Percentiles rank a stretch among this genome's conserved stretches.
These are phyloP conservation scores for Ustilago trichophora DNA, from an alignment of 1,284 basidiomycete species.

Conservation along the genomic window DNA sequence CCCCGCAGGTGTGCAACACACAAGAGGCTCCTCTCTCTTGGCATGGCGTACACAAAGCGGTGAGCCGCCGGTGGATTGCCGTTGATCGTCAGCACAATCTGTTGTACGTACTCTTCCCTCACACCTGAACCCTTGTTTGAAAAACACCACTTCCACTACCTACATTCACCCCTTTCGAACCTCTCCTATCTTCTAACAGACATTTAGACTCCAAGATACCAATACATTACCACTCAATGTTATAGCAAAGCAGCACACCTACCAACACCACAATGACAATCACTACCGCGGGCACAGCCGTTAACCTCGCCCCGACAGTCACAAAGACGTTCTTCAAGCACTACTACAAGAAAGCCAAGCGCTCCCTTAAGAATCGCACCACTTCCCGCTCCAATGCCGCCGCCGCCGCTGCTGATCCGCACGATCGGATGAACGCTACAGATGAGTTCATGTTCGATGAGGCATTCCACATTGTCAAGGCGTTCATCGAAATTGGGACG, in stretches of 20 bases:
- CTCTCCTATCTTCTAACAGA: too few relatives aligned
- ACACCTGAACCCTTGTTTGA: neutral
- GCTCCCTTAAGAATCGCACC: slow-evolving; percentile 28
- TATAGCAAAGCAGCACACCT: too few relatives aligned
- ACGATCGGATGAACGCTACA: slow-evolving; percentile 20
- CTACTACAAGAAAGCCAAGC: slow-evolving; percentile 53
- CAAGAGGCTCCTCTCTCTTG: neutral
- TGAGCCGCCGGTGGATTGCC: slow-evolving; percentile 1
- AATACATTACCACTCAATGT: too few relatives aligned
- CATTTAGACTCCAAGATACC: too few relatives aligned
- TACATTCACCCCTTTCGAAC: too few relatives aligned
- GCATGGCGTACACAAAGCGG: too few relatives aligned
- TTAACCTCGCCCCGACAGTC: slow-evolving; percentile 59
- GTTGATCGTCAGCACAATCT: neutral
- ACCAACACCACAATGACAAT: slow-evolving; percentile 58
- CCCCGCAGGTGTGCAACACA: neutral
- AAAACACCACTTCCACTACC: too few relatives aligned
- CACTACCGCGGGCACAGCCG: slow-evolving; percentile 52
- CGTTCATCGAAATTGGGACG: slow-evolving; percentile 59
- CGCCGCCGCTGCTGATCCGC: neutral
- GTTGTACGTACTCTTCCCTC: neutral
- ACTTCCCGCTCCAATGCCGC: slow-evolving; percentile 1
- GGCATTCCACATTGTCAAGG: slow-evolving; percentile 50
- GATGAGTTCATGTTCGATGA: slow-evolving; percentile 57
- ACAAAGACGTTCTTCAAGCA: slow-evolving; percentile 61